phyloP scores from a whole-genome alignment of 2,329 filamentous ascomycete genomes.

The Fusarium staphyleae region DNA sequence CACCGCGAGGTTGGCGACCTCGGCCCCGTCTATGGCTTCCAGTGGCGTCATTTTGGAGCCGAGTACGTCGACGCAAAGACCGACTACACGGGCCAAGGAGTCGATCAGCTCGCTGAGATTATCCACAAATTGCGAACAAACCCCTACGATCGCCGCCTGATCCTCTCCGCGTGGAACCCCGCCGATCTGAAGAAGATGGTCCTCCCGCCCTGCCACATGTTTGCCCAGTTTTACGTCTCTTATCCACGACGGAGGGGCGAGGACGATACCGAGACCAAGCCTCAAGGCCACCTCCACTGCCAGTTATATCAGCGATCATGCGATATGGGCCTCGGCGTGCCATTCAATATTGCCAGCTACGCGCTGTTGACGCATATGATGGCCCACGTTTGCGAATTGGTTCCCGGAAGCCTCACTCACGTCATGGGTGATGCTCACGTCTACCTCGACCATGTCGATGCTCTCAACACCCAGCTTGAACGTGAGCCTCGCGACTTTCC shows the following conservation, averaged over 20 bases:
- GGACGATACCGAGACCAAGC: conserved; percentile 47
- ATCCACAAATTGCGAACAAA: conserved; percentile 82
- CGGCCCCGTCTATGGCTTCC: conserved; percentile 96
- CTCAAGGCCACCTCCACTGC: conserved; percentile 78
- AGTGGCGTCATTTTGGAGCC: conserved; percentile 98
- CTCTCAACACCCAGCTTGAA: conserved; percentile 79
- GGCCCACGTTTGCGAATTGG: conserved; percentile 82
- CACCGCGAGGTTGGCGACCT: conserved; percentile 89
- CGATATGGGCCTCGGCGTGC: conserved; percentile 96
- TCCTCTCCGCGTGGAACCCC: conserved; percentile 94
- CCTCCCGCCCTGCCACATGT: conserved; percentile 95
- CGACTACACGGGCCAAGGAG: conserved; percentile 87
- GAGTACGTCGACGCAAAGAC: conserved; percentile 80
- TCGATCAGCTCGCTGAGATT: conserved; percentile 93
- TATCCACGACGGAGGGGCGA: conserved; percentile 59
- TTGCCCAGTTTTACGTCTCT: conserved; percentile 93
- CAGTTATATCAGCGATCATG: conserved; percentile 92
- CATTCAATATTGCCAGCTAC: conserved; percentile 97
- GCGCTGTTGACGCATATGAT: conserved; percentile 95
- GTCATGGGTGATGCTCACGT: conserved; percentile 99
- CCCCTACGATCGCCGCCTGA: conserved; percentile 89
- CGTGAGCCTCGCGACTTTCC: conserved; percentile 85
- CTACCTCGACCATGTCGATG: conserved; percentile 91
- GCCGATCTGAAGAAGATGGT: conserved; percentile 87
- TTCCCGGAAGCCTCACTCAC: conserved; percentile 88